These are phyloP conservation scores for Parsonsia alboflavescens DNA, from an alignment of 257 asterid genomes.

Conservation along the genomic window DNA sequence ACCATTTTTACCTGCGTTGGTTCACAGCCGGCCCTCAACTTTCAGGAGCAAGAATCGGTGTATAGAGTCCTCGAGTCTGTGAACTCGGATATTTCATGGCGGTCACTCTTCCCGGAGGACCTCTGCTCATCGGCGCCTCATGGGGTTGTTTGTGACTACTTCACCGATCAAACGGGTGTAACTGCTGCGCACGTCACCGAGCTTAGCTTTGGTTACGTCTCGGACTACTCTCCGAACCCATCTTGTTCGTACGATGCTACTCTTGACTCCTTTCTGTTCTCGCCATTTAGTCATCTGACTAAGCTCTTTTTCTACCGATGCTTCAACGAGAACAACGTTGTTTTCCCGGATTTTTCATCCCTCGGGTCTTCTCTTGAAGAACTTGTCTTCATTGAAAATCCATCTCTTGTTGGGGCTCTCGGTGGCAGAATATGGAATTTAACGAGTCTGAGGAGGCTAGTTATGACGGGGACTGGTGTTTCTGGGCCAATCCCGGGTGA, in stretches of 20 bases:
- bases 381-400: conserved; percentile 59
- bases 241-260: conserved; percentile 49
- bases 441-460: conserved; percentile 41
- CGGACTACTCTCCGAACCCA: conserved; percentile 77
- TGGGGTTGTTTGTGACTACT: conserved; percentile 78
- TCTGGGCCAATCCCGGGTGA: conserved; percentile 41
- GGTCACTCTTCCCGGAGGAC: conserved; percentile 67
- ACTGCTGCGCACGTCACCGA: conserved; percentile 57
- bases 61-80: conserved; percentile 58
- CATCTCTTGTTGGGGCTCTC: conserved; percentile 47
- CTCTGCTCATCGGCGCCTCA: conserved; percentile 81
- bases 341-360: conserved; percentile 48
- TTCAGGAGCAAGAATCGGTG: conserved; percentile 65
- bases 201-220: conserved; percentile 75
- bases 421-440: conserved; percentile 32
- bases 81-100: conserved; percentile 62
- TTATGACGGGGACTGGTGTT: conserved; percentile 47
- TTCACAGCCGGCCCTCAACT: conserved; percentile 53
- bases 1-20: conserved; percentile 16
- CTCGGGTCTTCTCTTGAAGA: conserved; percentile 40
- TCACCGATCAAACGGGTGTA: conserved; percentile 21
- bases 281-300: conserved; percentile 43
- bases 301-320: conserved; percentile 77
- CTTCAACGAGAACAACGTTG: conserved; percentile 33
- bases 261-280: conserved; percentile 40